Conservation (phyloP, 2,329 filamentous ascomycete genomes). For the Malbranchea zuffiana region DNA sequence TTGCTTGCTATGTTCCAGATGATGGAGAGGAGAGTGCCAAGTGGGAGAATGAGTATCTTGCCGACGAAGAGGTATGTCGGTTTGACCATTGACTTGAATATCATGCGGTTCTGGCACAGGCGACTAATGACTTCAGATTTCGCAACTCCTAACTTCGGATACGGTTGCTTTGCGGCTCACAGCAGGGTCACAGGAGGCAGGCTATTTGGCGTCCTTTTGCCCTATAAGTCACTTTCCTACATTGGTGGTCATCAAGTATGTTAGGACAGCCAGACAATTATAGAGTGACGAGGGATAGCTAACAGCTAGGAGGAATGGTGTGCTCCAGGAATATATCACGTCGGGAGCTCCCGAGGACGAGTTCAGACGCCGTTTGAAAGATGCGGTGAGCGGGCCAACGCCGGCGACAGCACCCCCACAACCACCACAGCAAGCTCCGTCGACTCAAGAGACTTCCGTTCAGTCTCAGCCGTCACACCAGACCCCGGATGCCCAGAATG, state of each 20-base stretch:
- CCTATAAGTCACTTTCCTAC: constrained; percentile 69
- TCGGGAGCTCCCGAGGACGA: constrained; percentile 54
- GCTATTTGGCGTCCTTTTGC: constrained; percentile 71
- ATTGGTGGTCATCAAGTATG: constrained; percentile 55
- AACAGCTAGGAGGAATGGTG: constrained; percentile 49
- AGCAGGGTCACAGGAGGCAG: constrained; percentile 67
- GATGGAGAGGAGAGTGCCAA: constrained; percentile 53
- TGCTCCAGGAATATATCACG: constrained; percentile 65
- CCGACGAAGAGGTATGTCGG: constrained; percentile 48
- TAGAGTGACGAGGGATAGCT: constrained; percentile 9
- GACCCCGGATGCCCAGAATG: constrained; percentile 5
- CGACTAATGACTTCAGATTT: constrained; percentile 36
- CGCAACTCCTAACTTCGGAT: constrained; percentile 46
- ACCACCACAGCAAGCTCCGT: background rate
- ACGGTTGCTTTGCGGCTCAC: constrained; percentile 60
- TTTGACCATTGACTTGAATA: too few species aligned
- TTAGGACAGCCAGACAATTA: constrained; percentile 7
- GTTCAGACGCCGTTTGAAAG: constrained; percentile 48
- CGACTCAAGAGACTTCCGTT: constrained; percentile 6
- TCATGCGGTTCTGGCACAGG: background rate
- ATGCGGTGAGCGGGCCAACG: constrained; percentile 28
- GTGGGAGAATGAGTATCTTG: constrained; percentile 61
- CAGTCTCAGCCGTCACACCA: constrained; percentile 4
- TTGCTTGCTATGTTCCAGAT: too few species aligned
- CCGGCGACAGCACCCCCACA: constrained; percentile 6